phyloP scores from a whole-genome alignment of 208 protist genomes.

The Wallacemonas sp. region DNA sequence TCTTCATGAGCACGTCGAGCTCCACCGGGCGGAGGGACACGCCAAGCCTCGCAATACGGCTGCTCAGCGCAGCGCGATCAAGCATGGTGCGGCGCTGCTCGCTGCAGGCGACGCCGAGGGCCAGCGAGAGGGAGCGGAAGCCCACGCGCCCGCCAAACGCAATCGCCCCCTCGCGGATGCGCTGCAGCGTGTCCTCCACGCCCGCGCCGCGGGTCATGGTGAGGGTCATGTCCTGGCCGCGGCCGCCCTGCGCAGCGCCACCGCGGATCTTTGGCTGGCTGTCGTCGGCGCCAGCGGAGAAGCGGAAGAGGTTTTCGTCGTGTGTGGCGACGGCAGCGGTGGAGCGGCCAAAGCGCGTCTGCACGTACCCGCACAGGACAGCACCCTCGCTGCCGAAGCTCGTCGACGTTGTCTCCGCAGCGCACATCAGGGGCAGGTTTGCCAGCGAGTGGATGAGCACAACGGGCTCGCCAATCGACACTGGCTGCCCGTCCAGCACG shows the following conservation, averaged over 20 bases:
- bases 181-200: slow-evolving; percentile 47
- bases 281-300: slow-evolving; percentile 24
- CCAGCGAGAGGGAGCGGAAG: slow-evolving; percentile 70
- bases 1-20: slow-evolving; percentile 76
- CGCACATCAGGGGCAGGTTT: slow-evolving; percentile 60
- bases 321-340: slow-evolving; percentile 43
- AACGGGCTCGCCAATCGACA: slow-evolving; percentile 73
- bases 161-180: slow-evolving; percentile 68
- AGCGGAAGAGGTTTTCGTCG: slow-evolving; percentile 70
- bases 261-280: slow-evolving; percentile 4
- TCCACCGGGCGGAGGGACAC: slow-evolving; percentile 60
- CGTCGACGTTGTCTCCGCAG: slow-evolving; percentile 28
- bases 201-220: slow-evolving; percentile 46
- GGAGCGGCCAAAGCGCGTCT: slow-evolving; percentile 34
- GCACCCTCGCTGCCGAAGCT: slow-evolving; percentile 67
- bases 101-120: slow-evolving; percentile 73
- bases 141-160: slow-evolving; percentile 66
- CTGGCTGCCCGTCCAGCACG: slow-evolving; percentile 50
- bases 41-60: slow-evolving; percentile 45
- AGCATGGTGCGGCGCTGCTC: slow-evolving; percentile 53
- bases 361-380: slow-evolving; percentile 60
- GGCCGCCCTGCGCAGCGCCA: slow-evolving; percentile 13
- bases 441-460: slow-evolving; percentile 73
- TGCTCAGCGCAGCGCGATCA: slow-evolving; percentile 45
- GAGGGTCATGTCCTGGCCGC: slow-evolving; percentile 20